Conservation (phyloP, 164 flowering plant species). For the Tetrastigma voinierianum region DNA sequence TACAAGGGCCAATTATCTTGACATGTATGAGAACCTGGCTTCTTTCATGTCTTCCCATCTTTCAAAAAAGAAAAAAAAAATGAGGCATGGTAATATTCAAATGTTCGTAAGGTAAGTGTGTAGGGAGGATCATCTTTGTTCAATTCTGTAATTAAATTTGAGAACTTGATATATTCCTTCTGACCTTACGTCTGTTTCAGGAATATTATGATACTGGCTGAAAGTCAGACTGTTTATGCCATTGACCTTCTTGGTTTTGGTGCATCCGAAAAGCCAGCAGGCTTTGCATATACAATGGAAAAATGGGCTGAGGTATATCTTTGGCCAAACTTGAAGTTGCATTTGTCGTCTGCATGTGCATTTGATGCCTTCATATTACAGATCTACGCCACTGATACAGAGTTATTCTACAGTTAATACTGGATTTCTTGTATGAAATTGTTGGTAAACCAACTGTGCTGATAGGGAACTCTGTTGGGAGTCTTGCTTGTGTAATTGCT, state of each 20-base stretch:
- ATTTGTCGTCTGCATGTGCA: neutral
- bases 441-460: constrained; percentile 76
- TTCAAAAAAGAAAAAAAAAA: too few relatives aligned
- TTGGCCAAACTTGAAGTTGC: neutral
- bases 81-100: too few relatives aligned
- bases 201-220: constrained; percentile 61
- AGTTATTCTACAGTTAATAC: constrained; percentile 50
- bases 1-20: too few relatives aligned
- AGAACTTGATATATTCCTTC: neutral
- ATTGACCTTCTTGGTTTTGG: constrained; percentile 90
- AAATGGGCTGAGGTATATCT: constrained; percentile 74
- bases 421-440: constrained; percentile 77
- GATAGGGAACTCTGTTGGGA: constrained; percentile 90
- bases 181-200: constrained; percentile 26
- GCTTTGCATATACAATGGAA: constrained; percentile 82
- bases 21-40: too few relatives aligned
- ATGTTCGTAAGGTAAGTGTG: too few relatives aligned
- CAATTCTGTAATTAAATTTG: neutral
- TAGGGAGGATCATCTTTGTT: too few relatives aligned
- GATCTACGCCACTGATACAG: neutral
- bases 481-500: constrained; percentile 94
- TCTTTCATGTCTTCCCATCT: too few relatives aligned
- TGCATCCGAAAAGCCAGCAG: constrained; percentile 82
- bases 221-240: constrained; percentile 65
- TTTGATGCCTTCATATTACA: neutral